Conservation (phyloP, 257 asterid genomes). For the Solanum medicagineum region DNA sequence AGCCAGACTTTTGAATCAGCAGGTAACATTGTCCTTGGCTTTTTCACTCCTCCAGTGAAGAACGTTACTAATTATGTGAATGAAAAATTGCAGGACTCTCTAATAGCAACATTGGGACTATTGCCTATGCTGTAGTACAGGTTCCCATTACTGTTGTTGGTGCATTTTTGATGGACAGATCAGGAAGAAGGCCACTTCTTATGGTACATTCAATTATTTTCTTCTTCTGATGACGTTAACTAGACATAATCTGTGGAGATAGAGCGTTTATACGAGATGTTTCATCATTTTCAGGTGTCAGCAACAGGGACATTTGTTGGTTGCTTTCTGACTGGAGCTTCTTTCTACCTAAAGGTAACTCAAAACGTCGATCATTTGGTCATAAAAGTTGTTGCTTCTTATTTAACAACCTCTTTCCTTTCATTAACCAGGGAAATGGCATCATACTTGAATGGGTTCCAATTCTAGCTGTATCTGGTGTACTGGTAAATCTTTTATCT, state of each 20-base stretch:
- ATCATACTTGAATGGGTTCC: conserved; percentile 36
- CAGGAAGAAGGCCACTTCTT: conserved; percentile 77
- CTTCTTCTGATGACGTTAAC: background rate
- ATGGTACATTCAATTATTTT: conserved; percentile 19
- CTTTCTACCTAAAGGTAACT: conserved; percentile 64
- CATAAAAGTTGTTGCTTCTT: background rate
- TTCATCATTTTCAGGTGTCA: conserved; percentile 38
- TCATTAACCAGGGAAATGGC: conserved; percentile 38
- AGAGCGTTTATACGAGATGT: background rate
- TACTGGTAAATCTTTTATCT: conserved; percentile 31
- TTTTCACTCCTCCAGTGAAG: background rate
- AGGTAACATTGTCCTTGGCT: conserved; percentile 14
- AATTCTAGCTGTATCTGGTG: conserved; percentile 56
- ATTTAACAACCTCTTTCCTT: background rate
- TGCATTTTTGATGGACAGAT: conserved; percentile 64
- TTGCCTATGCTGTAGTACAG: conserved; percentile 60
- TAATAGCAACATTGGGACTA: conserved; percentile 53
- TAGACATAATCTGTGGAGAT: background rate
- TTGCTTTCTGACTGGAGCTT: conserved; percentile 51
- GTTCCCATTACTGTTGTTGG: conserved; percentile 65
- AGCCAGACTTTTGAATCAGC: conserved; percentile 67
- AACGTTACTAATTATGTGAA: background rate
- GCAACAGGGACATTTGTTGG: conserved; percentile 68
- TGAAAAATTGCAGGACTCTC: conserved; percentile 39
- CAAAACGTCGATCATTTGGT: background rate